A percentile compares a stretch with the other conserved stretches of the same genome.
Evolutionary conservation across 805 yeast genomes (phyloP).

Genomic region (Lachancea quebecensis): DNA sequence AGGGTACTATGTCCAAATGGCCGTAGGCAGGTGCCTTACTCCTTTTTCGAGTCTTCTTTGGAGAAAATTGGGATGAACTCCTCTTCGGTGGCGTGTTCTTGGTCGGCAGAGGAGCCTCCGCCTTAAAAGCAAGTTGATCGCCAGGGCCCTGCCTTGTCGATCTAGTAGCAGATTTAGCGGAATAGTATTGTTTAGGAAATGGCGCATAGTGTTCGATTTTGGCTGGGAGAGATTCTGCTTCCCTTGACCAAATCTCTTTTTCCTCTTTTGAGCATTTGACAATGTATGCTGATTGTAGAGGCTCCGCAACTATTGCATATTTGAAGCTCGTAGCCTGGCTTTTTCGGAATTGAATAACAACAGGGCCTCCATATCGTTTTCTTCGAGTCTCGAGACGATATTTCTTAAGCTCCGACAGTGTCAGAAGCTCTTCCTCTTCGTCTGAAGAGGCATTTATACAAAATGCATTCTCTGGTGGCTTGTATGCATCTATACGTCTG

Average conservation of each 20-base stretch:
- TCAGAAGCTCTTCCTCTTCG: conserved; percentile 25
- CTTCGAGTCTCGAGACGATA: conserved; percentile 6
- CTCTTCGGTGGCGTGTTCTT: too few relatives aligned
- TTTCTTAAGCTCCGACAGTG: not conserved
- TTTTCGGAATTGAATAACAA: conserved; percentile 17
- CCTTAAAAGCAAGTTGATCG: too few relatives aligned
- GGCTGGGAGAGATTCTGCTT: conserved; percentile 2
- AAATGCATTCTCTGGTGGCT: not conserved
- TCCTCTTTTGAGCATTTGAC: conserved; percentile 19
- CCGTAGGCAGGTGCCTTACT: too few relatives aligned
- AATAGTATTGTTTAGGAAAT: conserved; percentile 14
- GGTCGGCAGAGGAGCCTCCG: too few relatives aligned
- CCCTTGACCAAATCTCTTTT: conserved; percentile 14
- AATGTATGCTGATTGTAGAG: conserved; percentile 24
- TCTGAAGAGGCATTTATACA: conserved; percentile 24
- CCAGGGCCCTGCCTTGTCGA: too few relatives aligned
- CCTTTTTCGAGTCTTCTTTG: too few relatives aligned
- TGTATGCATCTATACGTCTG: not conserved
- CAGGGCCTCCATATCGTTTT: conserved; percentile 19
- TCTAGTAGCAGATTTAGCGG: conserved; percentile 8
- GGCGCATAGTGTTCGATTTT: conserved; percentile 12
- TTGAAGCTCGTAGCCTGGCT: conserved; percentile 5
- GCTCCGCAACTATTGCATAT: conserved; percentile 28
- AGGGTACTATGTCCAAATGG: not conserved
- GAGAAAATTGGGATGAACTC: too few relatives aligned